Conservation (phyloP, 192 early-diverging fungal genomes). For the Allomyces macrogynus region DNA sequence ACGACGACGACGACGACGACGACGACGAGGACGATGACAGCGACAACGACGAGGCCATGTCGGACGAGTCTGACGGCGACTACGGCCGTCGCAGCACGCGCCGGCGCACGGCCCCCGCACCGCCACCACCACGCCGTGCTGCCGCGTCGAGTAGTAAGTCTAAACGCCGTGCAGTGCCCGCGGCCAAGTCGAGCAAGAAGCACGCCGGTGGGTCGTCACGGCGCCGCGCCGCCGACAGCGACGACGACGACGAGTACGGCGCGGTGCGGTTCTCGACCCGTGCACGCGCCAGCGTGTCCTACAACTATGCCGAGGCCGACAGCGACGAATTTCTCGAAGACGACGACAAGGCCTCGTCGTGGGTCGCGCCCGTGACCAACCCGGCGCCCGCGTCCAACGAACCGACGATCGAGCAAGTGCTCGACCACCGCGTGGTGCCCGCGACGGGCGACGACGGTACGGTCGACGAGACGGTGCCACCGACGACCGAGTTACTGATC, state of each 20-base stretch:
- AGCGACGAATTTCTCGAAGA: neutral
- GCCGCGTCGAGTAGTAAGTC: slow-evolving; percentile 5
- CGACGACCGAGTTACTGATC: slow-evolving; percentile 61
- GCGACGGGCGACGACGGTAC: slow-evolving; percentile 6
- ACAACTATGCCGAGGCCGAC: neutral
- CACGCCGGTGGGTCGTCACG: no score
- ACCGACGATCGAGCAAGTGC: slow-evolving; percentile 21
- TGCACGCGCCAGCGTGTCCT: neutral
- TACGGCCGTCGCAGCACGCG: neutral
- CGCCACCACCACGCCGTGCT: slow-evolving; percentile 6
- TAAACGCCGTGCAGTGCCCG: neutral
- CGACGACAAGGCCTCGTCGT: neutral
- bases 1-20: slow-evolving; percentile 18
- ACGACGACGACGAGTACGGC: slow-evolving; percentile 1
- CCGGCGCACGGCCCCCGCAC: neutral
- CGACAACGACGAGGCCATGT: slow-evolving; percentile 14
- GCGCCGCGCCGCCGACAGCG: neutral
- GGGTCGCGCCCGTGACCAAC: slow-evolving; percentile 13
- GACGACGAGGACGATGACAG: slow-evolving; percentile 17
- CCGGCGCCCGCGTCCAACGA: slow-evolving; percentile 13
- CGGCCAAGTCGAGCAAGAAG: neutral
- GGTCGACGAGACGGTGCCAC: slow-evolving; percentile 1
- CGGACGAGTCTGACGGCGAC: slow-evolving; percentile 2
- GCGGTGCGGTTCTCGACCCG: slow-evolving; percentile 3
- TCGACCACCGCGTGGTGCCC: slow-evolving; percentile 17